A percentile compares a stretch with the other conserved stretches of the same genome.
Conservation (phyloP, 495 filamentous ascomycete genomes). For the Evernia prunastri region DNA sequence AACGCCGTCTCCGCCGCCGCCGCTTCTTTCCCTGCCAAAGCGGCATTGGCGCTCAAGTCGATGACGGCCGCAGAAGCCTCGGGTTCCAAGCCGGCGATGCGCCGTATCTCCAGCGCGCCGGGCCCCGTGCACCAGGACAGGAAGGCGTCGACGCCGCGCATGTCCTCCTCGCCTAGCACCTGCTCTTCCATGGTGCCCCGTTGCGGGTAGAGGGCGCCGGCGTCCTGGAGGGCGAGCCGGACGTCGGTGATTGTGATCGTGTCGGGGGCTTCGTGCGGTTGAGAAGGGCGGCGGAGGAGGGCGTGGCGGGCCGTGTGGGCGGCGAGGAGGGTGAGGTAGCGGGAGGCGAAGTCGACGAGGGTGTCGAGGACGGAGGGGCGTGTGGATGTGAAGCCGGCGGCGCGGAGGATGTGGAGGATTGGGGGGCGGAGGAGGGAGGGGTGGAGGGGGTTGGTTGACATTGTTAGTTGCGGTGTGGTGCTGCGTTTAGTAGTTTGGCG, state of each 20-base stretch:
- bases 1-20: conserved; percentile 35
- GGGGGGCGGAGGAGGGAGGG: conserved; percentile 73
- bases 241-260: conserved; percentile 59
- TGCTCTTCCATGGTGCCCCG: conserved; percentile 51
- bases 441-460: conserved; percentile 43
- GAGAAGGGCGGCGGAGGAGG: conserved; percentile 20
- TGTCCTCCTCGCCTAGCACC: conserved; percentile 59
- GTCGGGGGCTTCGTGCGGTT: background rate
- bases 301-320: conserved; percentile 56
- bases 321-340: conserved; percentile 66
- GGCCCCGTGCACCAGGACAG: conserved; percentile 65
- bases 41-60: background rate
- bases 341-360: conserved; percentile 64
- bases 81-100: conserved; percentile 52
- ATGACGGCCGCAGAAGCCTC: conserved; percentile 28
- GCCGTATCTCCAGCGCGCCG: conserved; percentile 63
- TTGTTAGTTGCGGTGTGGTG: background rate
- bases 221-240: conserved; percentile 72
- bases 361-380: conserved; percentile 71
- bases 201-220: conserved; percentile 61
- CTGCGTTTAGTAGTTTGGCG: background rate
- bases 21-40: background rate
- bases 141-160: conserved; percentile 65
- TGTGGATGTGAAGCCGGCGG: conserved; percentile 73
- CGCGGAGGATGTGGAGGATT: conserved; percentile 79